Base-by-base conservation (phyloP, 306 rosid species). In the Ziziphus jujuba region DNA sequence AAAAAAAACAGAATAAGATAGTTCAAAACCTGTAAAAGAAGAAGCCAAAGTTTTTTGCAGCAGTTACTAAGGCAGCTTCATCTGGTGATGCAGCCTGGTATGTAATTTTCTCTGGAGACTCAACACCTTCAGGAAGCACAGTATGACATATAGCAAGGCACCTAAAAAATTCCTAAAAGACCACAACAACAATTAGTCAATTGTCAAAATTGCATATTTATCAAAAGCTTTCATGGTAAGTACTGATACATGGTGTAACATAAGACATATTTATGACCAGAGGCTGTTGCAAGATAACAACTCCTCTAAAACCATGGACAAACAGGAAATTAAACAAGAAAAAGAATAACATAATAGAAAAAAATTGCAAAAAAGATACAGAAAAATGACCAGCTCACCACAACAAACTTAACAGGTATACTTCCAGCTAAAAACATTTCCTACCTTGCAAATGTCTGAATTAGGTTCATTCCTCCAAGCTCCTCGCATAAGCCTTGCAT, bases 31-130 rank as follows among this genome's bases (percentile, higher is more conserved):
- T 90, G 95, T 88, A 88, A 73, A 93, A 93, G 87, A 93, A 93
- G 85, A 93, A 93, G 72, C 98, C 97, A 54, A 93, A 90, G 90
- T 93, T 73, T 71, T 93, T 93, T 33, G 99, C 99, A 67, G 89
- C 89, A 72, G 81, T 78, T 49, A 81, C 89, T 80, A 84, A 78
- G 40, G 89, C 89, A 78, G 89, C 73, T 85, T 91, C 97, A 75
- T 91, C 97, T 13, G 97, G 97, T 73, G 97, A 91, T 61, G 97
- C 96, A 72, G 96, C 97, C 74, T 91, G 97, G 81, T 91, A 91
- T 62, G 70, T 84, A 59, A 88, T 85, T 84, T 84, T 88, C 74
- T 91, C 96, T 5, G 92, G 88, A 72, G 96, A 79, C 70, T 86
- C 91, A 1, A 84, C 89, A n/a, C 97, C 97, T 86, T 91, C 97